These are phyloP conservation scores for Gastrolobium bilobum DNA, from an alignment of 306 rosid species.

Conservation along the genomic window DNA sequence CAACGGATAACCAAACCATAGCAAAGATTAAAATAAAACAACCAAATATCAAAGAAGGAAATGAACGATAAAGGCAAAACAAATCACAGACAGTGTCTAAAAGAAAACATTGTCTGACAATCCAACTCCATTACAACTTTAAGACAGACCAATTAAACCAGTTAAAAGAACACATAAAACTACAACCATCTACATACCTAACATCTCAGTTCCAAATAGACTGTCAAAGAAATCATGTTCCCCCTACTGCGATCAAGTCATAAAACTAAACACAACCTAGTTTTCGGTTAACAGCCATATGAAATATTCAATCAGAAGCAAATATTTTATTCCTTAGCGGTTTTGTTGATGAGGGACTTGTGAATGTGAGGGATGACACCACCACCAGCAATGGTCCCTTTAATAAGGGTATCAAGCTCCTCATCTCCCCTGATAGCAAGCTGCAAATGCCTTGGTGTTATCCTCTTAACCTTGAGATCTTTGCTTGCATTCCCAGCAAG, in stretches of 20 bases:
- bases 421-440: slow-evolving; percentile 97
- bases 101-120: slow-evolving; percentile 21
- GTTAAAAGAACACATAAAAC: slow-evolving; percentile 16
- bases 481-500: slow-evolving; percentile 97
- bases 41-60: neutral
- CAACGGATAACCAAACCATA: neutral
- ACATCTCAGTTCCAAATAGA: slow-evolving; percentile 37
- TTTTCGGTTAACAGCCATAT: slow-evolving; percentile 23
- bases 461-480: slow-evolving; percentile 97
- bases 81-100: neutral
- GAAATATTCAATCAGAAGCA: slow-evolving; percentile 24
- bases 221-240: slow-evolving; percentile 5
- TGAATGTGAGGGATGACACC: slow-evolving; percentile 98
- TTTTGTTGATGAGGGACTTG: slow-evolving; percentile 97
- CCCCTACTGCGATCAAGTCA: slow-evolving; percentile 41
- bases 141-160: slow-evolving; percentile 16
- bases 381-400: slow-evolving; percentile 99
- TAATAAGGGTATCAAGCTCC: slow-evolving; percentile 93
- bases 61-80: neutral
- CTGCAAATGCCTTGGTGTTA: slow-evolving; percentile 96
- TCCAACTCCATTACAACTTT: slow-evolving; percentile 2
- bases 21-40: slow-evolving; percentile 4
- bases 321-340: slow-evolving; percentile 70
- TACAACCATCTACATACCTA: slow-evolving; percentile 45
- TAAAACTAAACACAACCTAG: slow-evolving; percentile 43